Evolutionary conservation across 2,329 filamentous ascomycete genomes (phyloP).

Genomic region (Biscogniauxia marginata): DNA sequence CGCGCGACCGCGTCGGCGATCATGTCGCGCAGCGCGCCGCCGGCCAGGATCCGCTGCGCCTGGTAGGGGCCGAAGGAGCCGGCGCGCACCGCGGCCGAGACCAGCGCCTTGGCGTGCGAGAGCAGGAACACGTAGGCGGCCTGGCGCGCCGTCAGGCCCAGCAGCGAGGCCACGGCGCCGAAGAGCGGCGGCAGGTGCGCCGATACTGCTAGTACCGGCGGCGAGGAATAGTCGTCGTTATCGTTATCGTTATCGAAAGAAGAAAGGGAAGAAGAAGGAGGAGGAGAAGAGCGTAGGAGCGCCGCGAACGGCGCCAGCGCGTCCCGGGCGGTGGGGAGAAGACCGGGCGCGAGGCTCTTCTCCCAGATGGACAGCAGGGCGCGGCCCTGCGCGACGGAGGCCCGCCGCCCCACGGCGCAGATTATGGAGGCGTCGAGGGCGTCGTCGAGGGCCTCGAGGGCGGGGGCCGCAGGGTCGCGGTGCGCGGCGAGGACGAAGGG

Average conservation of each 20-base stretch:
- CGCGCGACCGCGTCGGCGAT: conserved; percentile 58
- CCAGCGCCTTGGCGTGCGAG: conserved; percentile 71
- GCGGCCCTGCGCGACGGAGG: conserved; percentile 72
- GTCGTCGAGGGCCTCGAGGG: conserved; percentile 65
- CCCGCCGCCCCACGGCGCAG: conserved; percentile 76
- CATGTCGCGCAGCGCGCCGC: conserved; percentile 53
- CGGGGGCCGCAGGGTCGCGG: conserved; percentile 42
- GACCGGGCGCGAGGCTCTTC: conserved; percentile 55
- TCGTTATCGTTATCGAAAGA: too few species aligned
- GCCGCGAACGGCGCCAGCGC: conserved; percentile 17
- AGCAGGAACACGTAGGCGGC: conserved; percentile 75
- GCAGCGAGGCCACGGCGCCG: conserved; percentile 62
- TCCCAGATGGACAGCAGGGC: conserved; percentile 77
- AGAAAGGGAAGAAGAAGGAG: too few species aligned
- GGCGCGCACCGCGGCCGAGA: conserved; percentile 74
- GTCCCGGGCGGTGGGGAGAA: conserved; percentile 23
- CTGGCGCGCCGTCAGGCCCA: conserved; percentile 60
- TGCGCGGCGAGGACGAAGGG: conserved; percentile 73
- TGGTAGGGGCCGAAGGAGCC: conserved; percentile 80
- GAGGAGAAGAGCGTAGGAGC: conserved; percentile 11
- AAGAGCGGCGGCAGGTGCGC: conserved; percentile 72
- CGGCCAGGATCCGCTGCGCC: conserved; percentile 70
- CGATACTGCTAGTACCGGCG: too few species aligned
- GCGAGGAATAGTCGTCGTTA: too few species aligned
- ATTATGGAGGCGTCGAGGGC: conserved; percentile 72